Conservation (phyloP, 2,329 filamentous ascomycete species). For the Xylariaceae sp. region DNA sequence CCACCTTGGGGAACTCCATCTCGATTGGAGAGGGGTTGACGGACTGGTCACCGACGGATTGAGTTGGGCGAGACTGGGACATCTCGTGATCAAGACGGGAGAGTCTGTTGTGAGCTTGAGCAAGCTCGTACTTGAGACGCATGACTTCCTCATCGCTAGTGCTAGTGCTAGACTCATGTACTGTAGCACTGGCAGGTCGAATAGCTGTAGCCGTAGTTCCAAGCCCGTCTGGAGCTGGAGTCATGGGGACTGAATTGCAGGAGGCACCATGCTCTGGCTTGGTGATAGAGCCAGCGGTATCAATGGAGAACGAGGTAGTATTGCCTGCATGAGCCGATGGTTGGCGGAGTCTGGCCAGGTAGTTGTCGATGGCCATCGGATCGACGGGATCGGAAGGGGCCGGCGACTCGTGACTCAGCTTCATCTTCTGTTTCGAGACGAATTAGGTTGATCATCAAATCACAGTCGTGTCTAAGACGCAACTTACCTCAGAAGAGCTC, state of each 20-base stretch:
- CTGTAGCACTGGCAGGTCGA: slow-evolving; percentile 50
- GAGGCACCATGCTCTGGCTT: slow-evolving; percentile 48
- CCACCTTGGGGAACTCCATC: slow-evolving; percentile 23
- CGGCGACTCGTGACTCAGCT: slow-evolving; percentile 40
- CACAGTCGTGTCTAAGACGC: not conserved
- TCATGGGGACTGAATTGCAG: slow-evolving; percentile 61
- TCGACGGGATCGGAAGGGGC: slow-evolving; percentile 34
- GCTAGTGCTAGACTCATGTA: slow-evolving; percentile 38
- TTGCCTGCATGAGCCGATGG: slow-evolving; percentile 57
- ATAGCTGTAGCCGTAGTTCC: slow-evolving; percentile 47
- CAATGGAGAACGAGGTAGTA: slow-evolving; percentile 44
- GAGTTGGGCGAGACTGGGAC: slow-evolving; percentile 59
- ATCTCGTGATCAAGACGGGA: slow-evolving; percentile 70
- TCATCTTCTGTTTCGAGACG: slow-evolving; percentile 11
- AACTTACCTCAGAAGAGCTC: slow-evolving; percentile 49
- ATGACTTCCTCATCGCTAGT: slow-evolving; percentile 57
- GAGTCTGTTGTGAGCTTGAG: slow-evolving; percentile 68
- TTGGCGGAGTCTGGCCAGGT: slow-evolving; percentile 72
- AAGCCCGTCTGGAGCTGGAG: slow-evolving; percentile 57
- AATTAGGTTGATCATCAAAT: not conserved
- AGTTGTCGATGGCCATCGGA: slow-evolving; percentile 63
- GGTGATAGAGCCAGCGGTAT: slow-evolving; percentile 35
- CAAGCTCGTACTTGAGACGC: slow-evolving; percentile 68
- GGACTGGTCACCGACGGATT: slow-evolving; percentile 55
- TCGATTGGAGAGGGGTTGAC: slow-evolving; percentile 29